Evolutionary conservation across 345 rosid species (phyloP).

Genomic region (rapeseed (Brassica napus)): DNA sequence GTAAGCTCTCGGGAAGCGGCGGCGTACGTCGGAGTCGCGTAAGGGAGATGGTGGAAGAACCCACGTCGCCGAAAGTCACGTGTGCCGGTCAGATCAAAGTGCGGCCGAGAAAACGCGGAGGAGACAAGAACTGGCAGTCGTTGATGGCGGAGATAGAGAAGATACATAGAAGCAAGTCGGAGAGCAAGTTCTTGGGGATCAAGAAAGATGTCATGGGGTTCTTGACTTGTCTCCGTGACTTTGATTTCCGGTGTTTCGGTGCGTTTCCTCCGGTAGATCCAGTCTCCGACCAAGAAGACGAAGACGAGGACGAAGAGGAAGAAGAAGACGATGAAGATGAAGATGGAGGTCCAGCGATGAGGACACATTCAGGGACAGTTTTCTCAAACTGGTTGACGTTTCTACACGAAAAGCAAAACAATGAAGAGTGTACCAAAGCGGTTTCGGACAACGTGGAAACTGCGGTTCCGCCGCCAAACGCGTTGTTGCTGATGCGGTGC

Average conservation of each 20-base stretch:
- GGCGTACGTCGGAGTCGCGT: constrained; percentile 8
- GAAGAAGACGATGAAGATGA: constrained; percentile 42
- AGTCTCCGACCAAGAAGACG: constrained; percentile 40
- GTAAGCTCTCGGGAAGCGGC: constrained; percentile 43
- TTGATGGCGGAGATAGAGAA: constrained; percentile 75
- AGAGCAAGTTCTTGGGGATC: constrained; percentile 61
- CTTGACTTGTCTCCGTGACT: constrained; percentile 62
- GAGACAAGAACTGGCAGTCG: constrained; percentile 70
- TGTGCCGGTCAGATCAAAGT: constrained; percentile 97
- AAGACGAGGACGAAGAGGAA: constrained; percentile 47
- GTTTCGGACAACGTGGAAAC: constrained; percentile 27
- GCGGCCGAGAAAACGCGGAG: constrained; percentile 48
- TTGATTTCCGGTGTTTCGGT: constrained; percentile 73
- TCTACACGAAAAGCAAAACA: constrained; percentile 54
- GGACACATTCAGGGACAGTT: constrained; percentile 39
- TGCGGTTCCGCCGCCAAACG: constrained; percentile 74
- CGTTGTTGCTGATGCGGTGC: constrained; percentile 77
- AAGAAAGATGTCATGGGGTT: constrained; percentile 74
- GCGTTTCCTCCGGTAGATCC: constrained; percentile 54
- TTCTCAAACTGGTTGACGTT: constrained; percentile 84
- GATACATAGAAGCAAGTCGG: constrained; percentile 51
- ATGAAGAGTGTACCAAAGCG: constrained; percentile 21
- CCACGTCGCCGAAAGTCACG: constrained; percentile 87
- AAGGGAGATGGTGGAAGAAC: constrained; percentile 49
- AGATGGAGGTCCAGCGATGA: constrained; percentile 40